phyloP scores from a whole-genome alignment of 78 protist genomes.

The slime mould (Dictyostelium discoideum) region dicty_2.7 NC_007089.4:3731001-3731500 shows the following conservation, averaged over 20 bases:
- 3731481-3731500: not conserved
- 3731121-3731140: not conserved
- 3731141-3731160: not conserved
- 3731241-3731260: not conserved
- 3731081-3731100: not conserved
- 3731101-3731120: no score
- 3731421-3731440: not conserved
- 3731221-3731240: not conserved
- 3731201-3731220: not conserved
- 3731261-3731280: conserved; percentile 6
- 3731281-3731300: conserved; percentile 2
- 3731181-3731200: not conserved
- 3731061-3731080: conserved; percentile 13
- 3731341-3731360: not conserved
- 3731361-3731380: not conserved
- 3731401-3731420: not conserved
- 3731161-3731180: not conserved
- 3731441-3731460: not conserved
- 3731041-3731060: conserved; percentile 65
- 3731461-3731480: no score
- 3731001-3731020: conserved; percentile 72
- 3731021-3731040: conserved; percentile 53
- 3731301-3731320: not conserved
- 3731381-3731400: not conserved
- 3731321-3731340: not conserved